These are phyloP conservation scores for Nemania diffusa DNA, from an alignment of 2,329 filamentous ascomycete species.

Conservation along the genomic window DNA sequence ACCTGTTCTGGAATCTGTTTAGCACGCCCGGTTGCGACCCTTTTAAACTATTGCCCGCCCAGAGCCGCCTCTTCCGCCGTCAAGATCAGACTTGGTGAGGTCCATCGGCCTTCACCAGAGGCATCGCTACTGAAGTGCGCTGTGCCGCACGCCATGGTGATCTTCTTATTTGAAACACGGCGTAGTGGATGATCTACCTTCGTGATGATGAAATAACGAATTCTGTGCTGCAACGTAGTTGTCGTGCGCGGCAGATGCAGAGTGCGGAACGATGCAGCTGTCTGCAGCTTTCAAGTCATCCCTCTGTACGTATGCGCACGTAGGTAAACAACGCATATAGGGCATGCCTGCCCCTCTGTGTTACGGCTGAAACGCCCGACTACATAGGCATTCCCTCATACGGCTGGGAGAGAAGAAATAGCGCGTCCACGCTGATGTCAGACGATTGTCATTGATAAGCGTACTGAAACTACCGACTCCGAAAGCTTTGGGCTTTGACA, in stretches of 20 bases:
- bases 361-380: constrained; percentile 23
- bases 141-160: constrained; percentile 19
- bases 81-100: constrained; percentile 31
- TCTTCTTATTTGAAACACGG: constrained; percentile 27
- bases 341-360: constrained; percentile 19
- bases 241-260: constrained; percentile 16
- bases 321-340: neutral
- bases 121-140: neutral
- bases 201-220: constrained; percentile 20
- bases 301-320: neutral
- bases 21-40: constrained; percentile 16
- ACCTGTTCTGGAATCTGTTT: constrained; percentile 32
- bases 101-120: constrained; percentile 32
- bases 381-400: constrained; percentile 30
- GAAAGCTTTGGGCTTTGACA: neutral
- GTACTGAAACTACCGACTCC: neutral
- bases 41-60: constrained; percentile 34
- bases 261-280: constrained; percentile 33
- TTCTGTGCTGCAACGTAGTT: constrained; percentile 20
- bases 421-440: constrained; percentile 35
- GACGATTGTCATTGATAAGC: constrained; percentile 28
- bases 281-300: constrained; percentile 17
- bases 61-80: constrained; percentile 37
- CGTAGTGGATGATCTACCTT: constrained; percentile 17
- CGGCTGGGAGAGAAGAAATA: constrained; percentile 29